Percentiles rank a stretch among this genome's conserved stretches.
Evolutionary conservation across 2,329 filamentous ascomycete species (phyloP).

Genomic region (Penicillium sp.): DNA sequence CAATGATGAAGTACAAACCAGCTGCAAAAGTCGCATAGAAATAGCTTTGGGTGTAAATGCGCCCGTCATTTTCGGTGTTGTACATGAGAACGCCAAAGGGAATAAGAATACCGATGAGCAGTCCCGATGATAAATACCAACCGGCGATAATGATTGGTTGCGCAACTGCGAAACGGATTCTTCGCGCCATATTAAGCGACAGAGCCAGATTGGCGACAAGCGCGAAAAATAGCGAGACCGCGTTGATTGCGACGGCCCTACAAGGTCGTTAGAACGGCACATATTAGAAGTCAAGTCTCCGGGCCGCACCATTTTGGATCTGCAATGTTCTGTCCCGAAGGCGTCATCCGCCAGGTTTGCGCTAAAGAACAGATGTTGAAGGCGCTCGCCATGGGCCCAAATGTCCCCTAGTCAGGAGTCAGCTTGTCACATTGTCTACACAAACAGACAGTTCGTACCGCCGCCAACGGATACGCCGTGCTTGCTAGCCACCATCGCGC

Average conservation of each 20-base stretch:
- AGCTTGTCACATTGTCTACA: background rate
- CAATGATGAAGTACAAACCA: slow-evolving; percentile 55
- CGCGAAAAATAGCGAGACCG: slow-evolving; percentile 54
- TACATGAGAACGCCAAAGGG: slow-evolving; percentile 44
- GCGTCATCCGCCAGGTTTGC: slow-evolving; percentile 55
- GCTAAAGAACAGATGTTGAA: slow-evolving; percentile 57
- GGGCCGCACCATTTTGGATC: slow-evolving; percentile 55
- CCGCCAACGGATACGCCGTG: slow-evolving; percentile 57
- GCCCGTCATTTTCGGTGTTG: slow-evolving; percentile 38
- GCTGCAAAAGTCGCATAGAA: slow-evolving; percentile 62
- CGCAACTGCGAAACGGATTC: slow-evolving; percentile 54
- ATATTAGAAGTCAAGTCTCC: background rate
- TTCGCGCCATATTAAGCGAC: slow-evolving; percentile 59
- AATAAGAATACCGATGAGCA: slow-evolving; percentile 54
- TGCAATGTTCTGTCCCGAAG: slow-evolving; percentile 47
- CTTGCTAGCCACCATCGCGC: slow-evolving; percentile 60
- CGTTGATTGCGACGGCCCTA: slow-evolving; percentile 55
- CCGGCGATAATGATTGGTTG: slow-evolving; percentile 61
- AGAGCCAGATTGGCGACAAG: slow-evolving; percentile 55
- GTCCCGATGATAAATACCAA: slow-evolving; percentile 54
- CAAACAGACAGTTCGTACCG: slow-evolving; percentile 36
- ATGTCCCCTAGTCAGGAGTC: slow-evolving; percentile 40
- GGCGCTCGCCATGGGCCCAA: slow-evolving; percentile 55
- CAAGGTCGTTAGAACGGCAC: background rate
- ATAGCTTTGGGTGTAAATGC: slow-evolving; percentile 55